These are phyloP conservation scores for Chlamydomonas sp. DNA, from an alignment of 139 green algal genomes.

Conservation along the genomic window DNA sequence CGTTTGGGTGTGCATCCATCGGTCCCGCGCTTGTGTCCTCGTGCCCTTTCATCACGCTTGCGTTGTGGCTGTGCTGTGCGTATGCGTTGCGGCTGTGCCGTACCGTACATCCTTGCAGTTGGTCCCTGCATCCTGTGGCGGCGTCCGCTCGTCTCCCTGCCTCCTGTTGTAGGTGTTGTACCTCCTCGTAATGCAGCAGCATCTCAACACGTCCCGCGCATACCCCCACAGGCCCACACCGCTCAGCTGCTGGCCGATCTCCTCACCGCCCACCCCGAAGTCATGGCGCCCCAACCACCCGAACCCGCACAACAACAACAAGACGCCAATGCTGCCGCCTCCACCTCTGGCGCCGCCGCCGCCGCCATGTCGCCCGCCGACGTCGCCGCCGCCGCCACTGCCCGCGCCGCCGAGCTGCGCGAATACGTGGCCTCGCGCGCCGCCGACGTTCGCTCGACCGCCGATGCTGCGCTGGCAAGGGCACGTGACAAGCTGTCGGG, in stretches of 20 bases:
- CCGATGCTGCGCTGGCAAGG: constrained; percentile 13
- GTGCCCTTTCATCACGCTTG: no score
- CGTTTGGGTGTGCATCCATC: neutral
- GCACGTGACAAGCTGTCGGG: neutral
- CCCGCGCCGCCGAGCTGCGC: neutral
- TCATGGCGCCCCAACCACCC: no score
- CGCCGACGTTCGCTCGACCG: neutral
- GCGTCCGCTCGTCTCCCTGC: no score
- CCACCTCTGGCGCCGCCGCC: neutral
- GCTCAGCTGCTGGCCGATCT: constrained; percentile 33
- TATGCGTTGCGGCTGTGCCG: no score
- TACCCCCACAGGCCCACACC: constrained; percentile 40
- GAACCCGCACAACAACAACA: no score
- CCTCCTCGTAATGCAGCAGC: no score
- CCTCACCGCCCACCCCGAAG: neutral
- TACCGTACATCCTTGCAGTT: no score
- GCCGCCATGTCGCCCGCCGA: neutral
- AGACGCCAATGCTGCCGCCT: neutral
- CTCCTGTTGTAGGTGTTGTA: no score
- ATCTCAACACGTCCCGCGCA: no score
- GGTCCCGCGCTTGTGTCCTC: no score
- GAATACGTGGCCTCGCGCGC: constrained; percentile 7
- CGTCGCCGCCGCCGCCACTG: neutral
- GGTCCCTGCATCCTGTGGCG: no score
- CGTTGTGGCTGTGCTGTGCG: no score